A percentile compares a stretch with the other conserved stretches of the same genome.
Evolutionary conservation across 2,329 filamentous ascomycete genomes (phyloP).

Genomic region (Cytospora chrysosperma): DNA sequence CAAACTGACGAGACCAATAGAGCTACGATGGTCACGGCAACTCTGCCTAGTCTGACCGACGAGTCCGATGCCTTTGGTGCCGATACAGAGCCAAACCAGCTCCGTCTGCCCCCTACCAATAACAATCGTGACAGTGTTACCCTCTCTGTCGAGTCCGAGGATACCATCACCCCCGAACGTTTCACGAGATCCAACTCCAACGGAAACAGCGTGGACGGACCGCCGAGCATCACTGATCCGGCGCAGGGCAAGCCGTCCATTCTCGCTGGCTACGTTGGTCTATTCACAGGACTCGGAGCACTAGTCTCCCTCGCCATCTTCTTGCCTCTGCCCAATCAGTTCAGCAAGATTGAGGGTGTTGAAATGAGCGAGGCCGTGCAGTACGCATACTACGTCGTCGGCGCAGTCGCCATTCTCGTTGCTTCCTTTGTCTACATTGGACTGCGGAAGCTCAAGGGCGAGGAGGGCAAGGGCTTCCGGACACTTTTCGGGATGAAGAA

Average conservation of each 20-base stretch:
- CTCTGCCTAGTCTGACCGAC: constrained; percentile 71
- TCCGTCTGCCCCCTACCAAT: constrained; percentile 30
- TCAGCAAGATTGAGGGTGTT: constrained; percentile 68
- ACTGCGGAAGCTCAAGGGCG: constrained; percentile 65
- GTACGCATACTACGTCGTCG: constrained; percentile 86
- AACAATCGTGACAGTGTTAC: constrained; percentile 57
- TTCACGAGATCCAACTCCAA: constrained; percentile 40
- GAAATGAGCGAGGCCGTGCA: constrained; percentile 73
- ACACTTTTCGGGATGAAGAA: constrained; percentile 49
- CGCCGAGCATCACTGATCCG: constrained; percentile 27
- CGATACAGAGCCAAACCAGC: constrained; percentile 33
- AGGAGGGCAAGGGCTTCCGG: constrained; percentile 73
- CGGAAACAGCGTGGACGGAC: constrained; percentile 20
- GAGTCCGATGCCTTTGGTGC: constrained; percentile 37
- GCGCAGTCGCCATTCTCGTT: constrained; percentile 67
- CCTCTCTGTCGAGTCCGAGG: constrained; percentile 69
- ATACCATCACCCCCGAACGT: constrained; percentile 70
- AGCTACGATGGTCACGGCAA: constrained; percentile 95
- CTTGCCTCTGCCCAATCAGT: constrained; percentile 80
- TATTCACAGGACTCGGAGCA: constrained; percentile 91
- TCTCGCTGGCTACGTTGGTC: constrained; percentile 84
- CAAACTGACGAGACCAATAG: constrained; percentile 34
- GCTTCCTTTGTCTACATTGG: constrained; percentile 77
- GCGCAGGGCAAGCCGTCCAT: constrained; percentile 49
- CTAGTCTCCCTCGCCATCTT: constrained; percentile 80